Conservation (phyloP, 2,329 filamentous ascomycete species). For the Pseudopyrenochaeta lycopersici region DNA sequence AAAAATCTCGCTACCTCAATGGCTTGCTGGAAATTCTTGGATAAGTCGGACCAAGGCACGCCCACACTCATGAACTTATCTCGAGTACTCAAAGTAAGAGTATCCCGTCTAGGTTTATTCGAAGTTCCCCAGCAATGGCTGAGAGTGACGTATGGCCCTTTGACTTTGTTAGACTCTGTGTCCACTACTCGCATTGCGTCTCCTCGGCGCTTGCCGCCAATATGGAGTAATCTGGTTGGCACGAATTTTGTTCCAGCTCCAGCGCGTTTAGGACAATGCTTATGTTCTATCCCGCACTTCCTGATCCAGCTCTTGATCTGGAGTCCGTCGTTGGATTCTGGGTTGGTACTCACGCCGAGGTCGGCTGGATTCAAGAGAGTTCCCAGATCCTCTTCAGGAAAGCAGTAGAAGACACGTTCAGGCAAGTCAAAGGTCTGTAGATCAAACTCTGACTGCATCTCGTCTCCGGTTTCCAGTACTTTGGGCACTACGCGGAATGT, state of each 20-base stretch:
- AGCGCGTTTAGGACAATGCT: constrained; percentile 13
- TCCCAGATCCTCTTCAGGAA: constrained; percentile 5
- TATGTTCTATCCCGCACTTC: constrained; percentile 9
- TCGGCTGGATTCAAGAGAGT: constrained; percentile 2
- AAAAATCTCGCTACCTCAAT: constrained; percentile 29
- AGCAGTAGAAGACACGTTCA: constrained; percentile 12
- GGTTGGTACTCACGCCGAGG: constrained; percentile 7
- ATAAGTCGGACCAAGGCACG: constrained; percentile 10
- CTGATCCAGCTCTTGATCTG: constrained; percentile 16
- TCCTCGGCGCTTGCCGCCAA: constrained; percentile 6
- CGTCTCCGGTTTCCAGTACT: background rate
- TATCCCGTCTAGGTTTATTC: background rate
- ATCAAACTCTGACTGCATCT: background rate
- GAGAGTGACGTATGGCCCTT: constrained; percentile 28
- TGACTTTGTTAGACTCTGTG: constrained; percentile 7
- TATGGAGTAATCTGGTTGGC: constrained; percentile 1
- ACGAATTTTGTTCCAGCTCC: constrained; percentile 6
- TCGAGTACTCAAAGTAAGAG: background rate
- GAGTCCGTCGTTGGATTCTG: constrained; percentile 4
- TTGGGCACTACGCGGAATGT: constrained; percentile 4
- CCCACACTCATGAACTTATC: constrained; percentile 1
- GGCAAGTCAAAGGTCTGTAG: constrained; percentile 6
- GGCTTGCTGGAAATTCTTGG: constrained; percentile 30
- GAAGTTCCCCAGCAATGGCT: constrained; percentile 30
- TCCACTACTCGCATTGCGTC: constrained; percentile 12